Evolutionary conservation across 106 monocot species (phyloP).

Genomic region (Alisma plantagoaquatica): DNA sequence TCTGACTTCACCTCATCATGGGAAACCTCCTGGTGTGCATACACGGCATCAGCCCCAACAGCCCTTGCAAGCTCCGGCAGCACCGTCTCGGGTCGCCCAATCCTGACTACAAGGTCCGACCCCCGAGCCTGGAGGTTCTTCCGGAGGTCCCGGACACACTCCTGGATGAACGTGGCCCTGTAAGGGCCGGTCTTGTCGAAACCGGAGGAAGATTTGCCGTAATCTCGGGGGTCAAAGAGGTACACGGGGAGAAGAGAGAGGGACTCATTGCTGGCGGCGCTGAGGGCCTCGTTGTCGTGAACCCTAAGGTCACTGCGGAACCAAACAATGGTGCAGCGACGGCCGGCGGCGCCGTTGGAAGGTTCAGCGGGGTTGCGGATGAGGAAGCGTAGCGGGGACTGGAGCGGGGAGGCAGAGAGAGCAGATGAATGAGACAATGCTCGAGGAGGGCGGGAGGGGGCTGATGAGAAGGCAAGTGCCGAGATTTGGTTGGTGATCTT

Average conservation of each 20-base stretch:
- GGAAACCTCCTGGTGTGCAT: constrained; percentile 77
- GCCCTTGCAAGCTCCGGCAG: constrained; percentile 58
- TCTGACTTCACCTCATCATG: constrained; percentile 60
- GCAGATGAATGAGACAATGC: constrained; percentile 10
- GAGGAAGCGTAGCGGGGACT: constrained; percentile 16
- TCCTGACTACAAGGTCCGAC: constrained; percentile 84
- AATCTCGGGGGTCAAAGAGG: constrained; percentile 92
- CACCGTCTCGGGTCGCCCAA: constrained; percentile 67
- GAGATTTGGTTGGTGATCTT: constrained; percentile 50
- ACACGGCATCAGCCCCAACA: constrained; percentile 79
- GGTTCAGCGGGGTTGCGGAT: constrained; percentile 44
- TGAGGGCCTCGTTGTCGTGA: constrained; percentile 85
- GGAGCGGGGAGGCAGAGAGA: constrained; percentile 27
- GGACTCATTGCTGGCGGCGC: constrained; percentile 46
- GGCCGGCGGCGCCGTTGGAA: constrained; percentile 32
- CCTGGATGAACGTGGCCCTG: constrained; percentile 68
- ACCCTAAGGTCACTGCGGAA: constrained; percentile 90
- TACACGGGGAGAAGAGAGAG: constrained; percentile 82
- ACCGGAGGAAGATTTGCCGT: constrained; percentile 70
- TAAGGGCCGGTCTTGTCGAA: constrained; percentile 89
- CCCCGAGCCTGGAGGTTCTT: constrained; percentile 43
- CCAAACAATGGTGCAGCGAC: constrained; percentile 79
- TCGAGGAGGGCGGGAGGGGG: constrained; percentile 9
- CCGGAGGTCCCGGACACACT: constrained; percentile 82
- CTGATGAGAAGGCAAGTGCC: constrained; percentile 11